Evolutionary conservation across 352 stramenopile genomes (phyloP).

Genomic region (Globisporangium recalcitrans): DNA sequence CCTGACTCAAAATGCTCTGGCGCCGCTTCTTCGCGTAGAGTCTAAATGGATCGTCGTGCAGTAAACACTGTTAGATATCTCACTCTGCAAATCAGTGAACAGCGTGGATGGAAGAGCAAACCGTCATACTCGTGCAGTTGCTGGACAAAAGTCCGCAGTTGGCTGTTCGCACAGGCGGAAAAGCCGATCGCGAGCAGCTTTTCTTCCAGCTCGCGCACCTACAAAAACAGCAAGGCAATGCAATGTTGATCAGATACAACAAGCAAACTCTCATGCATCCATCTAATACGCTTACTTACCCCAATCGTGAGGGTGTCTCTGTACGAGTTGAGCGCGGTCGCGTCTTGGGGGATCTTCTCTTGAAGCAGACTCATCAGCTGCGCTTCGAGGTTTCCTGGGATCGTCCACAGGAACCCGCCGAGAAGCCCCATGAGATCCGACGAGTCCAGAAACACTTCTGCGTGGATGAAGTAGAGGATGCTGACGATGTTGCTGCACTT

Average conservation of each 20-base stretch:
- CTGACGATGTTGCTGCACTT: conserved; percentile 41
- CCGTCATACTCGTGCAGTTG: conserved; percentile 57
- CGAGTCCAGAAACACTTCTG: conserved; percentile 40
- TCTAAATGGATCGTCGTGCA: conserved; percentile 16
- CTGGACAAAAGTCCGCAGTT: conserved; percentile 49
- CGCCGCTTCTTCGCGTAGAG: conserved; percentile 67
- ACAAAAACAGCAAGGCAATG: background rate
- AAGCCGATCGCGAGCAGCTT: conserved; percentile 45
- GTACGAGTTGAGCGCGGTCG: conserved; percentile 41
- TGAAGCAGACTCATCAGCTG: conserved; percentile 58
- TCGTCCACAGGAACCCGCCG: conserved; percentile 60
- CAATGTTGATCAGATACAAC: background rate
- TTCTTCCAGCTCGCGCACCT: conserved; percentile 52
- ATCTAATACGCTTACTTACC: conserved; percentile 19
- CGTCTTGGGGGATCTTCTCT: conserved; percentile 65
- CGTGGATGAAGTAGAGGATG: conserved; percentile 51
- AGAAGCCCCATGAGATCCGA: conserved; percentile 46
- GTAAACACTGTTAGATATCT: background rate
- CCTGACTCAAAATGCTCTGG: conserved; percentile 48
- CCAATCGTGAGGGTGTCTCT: conserved; percentile 32
- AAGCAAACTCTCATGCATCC: background rate
- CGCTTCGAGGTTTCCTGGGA: conserved; percentile 62
- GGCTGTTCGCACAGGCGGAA: conserved; percentile 39
- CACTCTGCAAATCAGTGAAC: background rate
- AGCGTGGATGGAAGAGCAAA: background rate